Base-by-base conservation (phyloP, 1,139 yeast species). In the Taphrina confusa region DNA sequence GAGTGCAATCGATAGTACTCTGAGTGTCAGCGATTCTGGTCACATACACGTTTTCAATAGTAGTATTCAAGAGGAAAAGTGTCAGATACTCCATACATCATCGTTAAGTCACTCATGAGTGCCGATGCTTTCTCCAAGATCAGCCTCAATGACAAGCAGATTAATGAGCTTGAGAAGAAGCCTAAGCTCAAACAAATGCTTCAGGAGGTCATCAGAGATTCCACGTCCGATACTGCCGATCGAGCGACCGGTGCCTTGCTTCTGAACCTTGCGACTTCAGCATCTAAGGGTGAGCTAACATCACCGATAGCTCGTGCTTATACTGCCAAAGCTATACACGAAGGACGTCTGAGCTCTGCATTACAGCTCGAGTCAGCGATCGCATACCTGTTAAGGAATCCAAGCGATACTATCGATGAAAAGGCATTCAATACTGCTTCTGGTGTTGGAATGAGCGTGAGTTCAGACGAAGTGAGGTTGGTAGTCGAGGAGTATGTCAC, bases 251-350 rank as follows among this genome's bases (percentile, higher is more conserved):
- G 84, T 65, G 78, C 86, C 2, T 77, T 87, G 62, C 76, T 90
- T 61, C 96, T 91, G 72, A 79, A 83, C 61, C 78, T 91, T 66
- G 97, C 97, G 1, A 78, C 84, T 23, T 89, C 83, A 20, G 84
- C 90, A 66, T 73, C 80, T 23, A 83, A 80, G 61, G 89, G 91
- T 67, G 81, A 80, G 69, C 79, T 88, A 9, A 78, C 80, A 60
- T 80, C 84, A 68, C 96, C 91, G 75, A 81, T 90, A 40, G 80
- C 82, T 57, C 96, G 90, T 67, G 96, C 87, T n/a, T 80, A 40
- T 25, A 78, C 67, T 9, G 60, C 61, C 23, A 22, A 37, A n/a
- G 45, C 57, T 18, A 33, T 60, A 6, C 50, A 37, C 6, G 45
- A 39, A 14, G 47, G 52, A 6, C 44, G 47, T 11, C 6, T 47